Evolutionary conservation across 2,329 filamentous ascomycete species (phyloP).

Genomic region (Biscogniauxia mediterranea): DNA sequence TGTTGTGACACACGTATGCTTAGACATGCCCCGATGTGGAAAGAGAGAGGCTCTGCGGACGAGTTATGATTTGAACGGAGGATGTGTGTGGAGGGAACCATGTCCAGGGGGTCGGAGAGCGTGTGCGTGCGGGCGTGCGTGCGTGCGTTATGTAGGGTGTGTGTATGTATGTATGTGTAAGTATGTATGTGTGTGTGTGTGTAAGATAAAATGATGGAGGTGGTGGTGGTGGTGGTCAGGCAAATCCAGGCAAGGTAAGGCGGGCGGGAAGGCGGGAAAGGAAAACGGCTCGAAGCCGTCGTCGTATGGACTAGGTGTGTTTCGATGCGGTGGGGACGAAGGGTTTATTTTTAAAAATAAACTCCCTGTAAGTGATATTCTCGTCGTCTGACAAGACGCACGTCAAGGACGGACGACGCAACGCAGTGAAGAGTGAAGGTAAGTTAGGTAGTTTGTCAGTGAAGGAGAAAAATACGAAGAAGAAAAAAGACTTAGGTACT

Average conservation of each 20-base stretch:
- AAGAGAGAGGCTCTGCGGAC: not conserved
- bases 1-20: too few relatives aligned
- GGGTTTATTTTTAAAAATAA: not conserved
- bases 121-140: too few relatives aligned
- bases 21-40: too few relatives aligned
- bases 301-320: not conserved
- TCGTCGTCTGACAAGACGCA: not conserved
- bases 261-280: slow-evolving; percentile 13
- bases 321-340: not conserved
- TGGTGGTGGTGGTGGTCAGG: not conserved
- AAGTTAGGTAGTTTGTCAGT: too few relatives aligned
- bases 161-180: too few relatives aligned
- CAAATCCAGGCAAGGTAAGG: slow-evolving; percentile 1
- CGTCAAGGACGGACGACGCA: not conserved
- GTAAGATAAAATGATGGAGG: not conserved
- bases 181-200: too few relatives aligned
- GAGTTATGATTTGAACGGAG: slow-evolving; percentile 6
- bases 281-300: slow-evolving; percentile 16
- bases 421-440: not conserved
- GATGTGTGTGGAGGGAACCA: slow-evolving; percentile 4
- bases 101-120: too few relatives aligned
- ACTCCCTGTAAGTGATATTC: too few relatives aligned
- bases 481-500: too few relatives aligned
- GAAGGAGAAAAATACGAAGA: too few relatives aligned
- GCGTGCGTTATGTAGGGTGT: too few relatives aligned